Evolutionary conservation across 768 basidiomycete species (phyloP), one percentile per base, ranked within the genome.

Genomic region (Rubroboletus pulcherrimus): DNA sequence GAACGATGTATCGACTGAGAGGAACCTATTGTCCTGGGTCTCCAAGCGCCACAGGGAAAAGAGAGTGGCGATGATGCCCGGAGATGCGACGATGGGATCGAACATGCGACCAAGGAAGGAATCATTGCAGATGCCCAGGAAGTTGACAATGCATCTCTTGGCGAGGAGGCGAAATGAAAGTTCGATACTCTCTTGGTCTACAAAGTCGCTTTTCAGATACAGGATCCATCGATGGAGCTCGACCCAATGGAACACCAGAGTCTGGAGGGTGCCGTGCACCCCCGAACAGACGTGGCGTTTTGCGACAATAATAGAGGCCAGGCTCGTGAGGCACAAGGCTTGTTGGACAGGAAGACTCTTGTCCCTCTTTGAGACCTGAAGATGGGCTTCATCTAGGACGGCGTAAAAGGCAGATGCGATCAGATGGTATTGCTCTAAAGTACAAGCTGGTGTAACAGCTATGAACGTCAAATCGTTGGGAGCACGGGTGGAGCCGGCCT

Each of bases 41-140:
- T 68, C 70, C 48, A 70, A 17, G 29, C 48, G 60, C 70, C 70
- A 71, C 33, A 70, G 15, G n/a, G 67, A 58, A 45, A 71, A 60
- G 11, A 71, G 42, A 21, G 60, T 58, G 45, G 60, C 6, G 8
- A 60, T 14, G 42, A 68, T 58, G 15, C 54, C 66, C 1, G 59
- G 59, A 33, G 63, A 63, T 8, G 51, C 26, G 12, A 62, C 48
- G 31, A 70, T 43, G 17, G 37, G 21, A 26, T 63, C 53, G n/a
- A 68, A 63, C 56, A 54, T 31, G 29, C 66, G 47, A 35, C 30
- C 42, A 19, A 70, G 63, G 49, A 49, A 38, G 24, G 48, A 12
- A 35, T 57, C 50, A 12, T 55, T 29, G 41, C 61, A 63, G 19
- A 70, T 39, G 34, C 60, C 59, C 7, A 71, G 21, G 51, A 70